Base-by-base conservation (phyloP, 2,329 filamentous ascomycete genomes). In the Diaporthe ilicicola region DNA sequence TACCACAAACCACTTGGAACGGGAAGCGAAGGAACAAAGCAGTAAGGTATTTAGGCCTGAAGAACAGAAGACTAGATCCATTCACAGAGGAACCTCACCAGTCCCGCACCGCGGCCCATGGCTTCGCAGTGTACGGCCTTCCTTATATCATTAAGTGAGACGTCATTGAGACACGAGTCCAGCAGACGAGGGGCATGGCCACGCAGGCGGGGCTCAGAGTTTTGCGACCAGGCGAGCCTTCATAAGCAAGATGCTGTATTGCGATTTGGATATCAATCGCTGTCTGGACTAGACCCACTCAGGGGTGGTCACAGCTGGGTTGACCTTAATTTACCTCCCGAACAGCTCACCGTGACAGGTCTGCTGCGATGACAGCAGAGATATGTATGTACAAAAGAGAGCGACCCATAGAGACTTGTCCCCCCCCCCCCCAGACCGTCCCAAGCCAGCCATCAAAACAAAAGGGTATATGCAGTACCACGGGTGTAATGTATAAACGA, bases 401-500 rank as follows among this genome's bases (percentile, higher is more conserved):
- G 61, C 22, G 42, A 46, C 51, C n/a, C n/a, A n/a, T 22, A 39
- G 22, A 17, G 32, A 34, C 65, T 46, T 66, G 19, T 29, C 46
- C 22, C 15, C 44, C 19, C 19, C 17, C 15, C 10, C 34, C 7
- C 37, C n/a, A 19, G 51, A 56, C 13, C 29, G 46, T 50, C 17
- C 39, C 48, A 32, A 32, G 13, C 37, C 24, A 34, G 32, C 53
- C 50, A 51, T n/a, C 32, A 44, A 70, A 54, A 22, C 55, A 59
- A 65, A 72, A 61, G 71, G 65, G 69, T 73, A 73, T 73, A 65
- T 66, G 59, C 44, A 64, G 42, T 50, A 32, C 56, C 29, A 34
- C 37, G 44, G 27, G 44, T 19, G 27, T 62, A 13, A 34, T 64
- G 44, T 37, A 50, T n/a, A 48, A 59, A 22, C 12, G n/a, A 22